Evolutionary conservation across 345 rosid species (phyloP), one percentile per base, ranked within the genome.

Genomic region (Excoecaria agallocha): DNA sequence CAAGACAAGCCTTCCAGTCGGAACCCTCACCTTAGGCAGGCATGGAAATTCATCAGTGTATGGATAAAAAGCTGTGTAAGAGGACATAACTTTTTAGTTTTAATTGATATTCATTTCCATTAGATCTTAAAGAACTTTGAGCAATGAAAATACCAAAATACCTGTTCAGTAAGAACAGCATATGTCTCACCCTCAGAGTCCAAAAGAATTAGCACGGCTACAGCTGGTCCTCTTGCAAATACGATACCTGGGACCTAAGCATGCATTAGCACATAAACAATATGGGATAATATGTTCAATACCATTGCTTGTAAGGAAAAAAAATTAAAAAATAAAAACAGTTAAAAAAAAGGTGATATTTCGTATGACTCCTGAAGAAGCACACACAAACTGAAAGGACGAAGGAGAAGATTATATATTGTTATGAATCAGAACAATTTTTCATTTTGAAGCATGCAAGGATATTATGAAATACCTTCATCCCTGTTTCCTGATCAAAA

Each of bases 91-190:
- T 61, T 55, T 64, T 35, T 25, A 60, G 49, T 13, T 52, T 12
- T 20, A 74, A 61, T 72, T n/a, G 71, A 45, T 66, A 46, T 12
- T 55, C 19, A 6, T 50, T 72, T 60, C 56, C 52, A 63, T 4
- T 25, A 51, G 12, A 60, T n/a, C 12, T 7, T 59, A 59, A 70
- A 52, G 60, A 59, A 35, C 22, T n/a, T 37, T 46, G 61, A 2
- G 12, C 24, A 54, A 24, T 17, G 55, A 9, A 20, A 52, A 20
- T n/a, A n/a, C 15, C 50, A 19, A 38, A 11, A 11, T 73, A 90
- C 98, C 95, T 94, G 98, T 82, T 94, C 91, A 61, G 97, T 94
- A 50, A 94, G 97, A 80, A 94, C 89, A 35, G 93, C 97, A 76
- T 86, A 92, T 6, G 90, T 88, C 69, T 80, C 87, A 56, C 87